Evolutionary conservation across 345 rosid species (phyloP).

Genomic region (Lenwebbia sp.): DNA sequence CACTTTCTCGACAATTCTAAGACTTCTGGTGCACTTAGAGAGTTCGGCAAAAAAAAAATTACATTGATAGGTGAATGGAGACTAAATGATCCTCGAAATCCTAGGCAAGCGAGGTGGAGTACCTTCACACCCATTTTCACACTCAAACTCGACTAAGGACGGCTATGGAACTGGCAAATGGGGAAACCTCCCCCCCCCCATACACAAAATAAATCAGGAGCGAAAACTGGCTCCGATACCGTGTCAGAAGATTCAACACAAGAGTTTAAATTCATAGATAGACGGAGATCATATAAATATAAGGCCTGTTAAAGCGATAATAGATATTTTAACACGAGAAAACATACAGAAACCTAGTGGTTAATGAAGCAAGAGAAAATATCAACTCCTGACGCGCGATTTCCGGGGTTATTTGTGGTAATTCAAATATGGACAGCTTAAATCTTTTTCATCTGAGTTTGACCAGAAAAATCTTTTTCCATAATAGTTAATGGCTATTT

Average conservation of each 20-base stretch:
- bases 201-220: not conserved
- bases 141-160: not conserved
- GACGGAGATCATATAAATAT: not conserved
- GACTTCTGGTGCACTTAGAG: not conserved
- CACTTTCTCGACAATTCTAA: not conserved
- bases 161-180: not conserved
- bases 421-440: not conserved
- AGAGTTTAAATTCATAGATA: not conserved
- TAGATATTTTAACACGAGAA: not conserved
- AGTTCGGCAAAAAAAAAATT: not conserved
- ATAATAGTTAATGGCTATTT: not conserved
- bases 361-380: not conserved
- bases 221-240: not conserved
- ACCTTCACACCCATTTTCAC: not conserved
- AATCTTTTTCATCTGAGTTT: not conserved
- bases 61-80: not conserved
- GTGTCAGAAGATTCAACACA: not conserved
- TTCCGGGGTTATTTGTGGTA: not conserved
- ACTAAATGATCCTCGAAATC: not conserved
- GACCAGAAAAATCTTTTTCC: not conserved
- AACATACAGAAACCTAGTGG: not conserved
- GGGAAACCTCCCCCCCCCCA: no score
- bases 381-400: not conserved
- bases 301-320: not conserved
- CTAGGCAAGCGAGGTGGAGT: not conserved